Conservation (phyloP, 106 monocot genomes). For the Acorus calamus region DNA sequence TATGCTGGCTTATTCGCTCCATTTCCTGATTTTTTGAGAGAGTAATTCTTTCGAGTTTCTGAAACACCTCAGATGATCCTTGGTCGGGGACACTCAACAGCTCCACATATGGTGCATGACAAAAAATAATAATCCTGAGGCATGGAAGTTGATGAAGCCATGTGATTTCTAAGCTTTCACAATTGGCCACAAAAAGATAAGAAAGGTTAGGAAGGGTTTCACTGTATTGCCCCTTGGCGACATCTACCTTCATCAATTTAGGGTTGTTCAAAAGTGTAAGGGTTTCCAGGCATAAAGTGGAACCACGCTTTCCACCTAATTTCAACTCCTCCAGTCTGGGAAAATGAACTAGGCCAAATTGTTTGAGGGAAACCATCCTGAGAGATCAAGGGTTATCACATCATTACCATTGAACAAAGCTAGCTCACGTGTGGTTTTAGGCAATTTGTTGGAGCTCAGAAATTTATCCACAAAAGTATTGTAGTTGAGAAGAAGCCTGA, state of each 20-base stretch:
- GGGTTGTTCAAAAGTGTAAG: background rate
- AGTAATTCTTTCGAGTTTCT: background rate
- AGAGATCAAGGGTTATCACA: background rate
- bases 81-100: too few relatives aligned
- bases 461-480: background rate
- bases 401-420: too few relatives aligned
- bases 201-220: too few relatives aligned
- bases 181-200: too few relatives aligned
- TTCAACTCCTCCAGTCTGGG: background rate
- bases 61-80: background rate
- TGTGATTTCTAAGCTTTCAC: too few relatives aligned
- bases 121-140: too few relatives aligned
- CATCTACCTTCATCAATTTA: too few relatives aligned
- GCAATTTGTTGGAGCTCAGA: background rate
- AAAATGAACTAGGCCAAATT: background rate
- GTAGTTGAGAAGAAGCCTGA: too few relatives aligned
- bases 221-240: too few relatives aligned
- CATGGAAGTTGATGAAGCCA: too few relatives aligned
- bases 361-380: background rate
- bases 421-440: background rate
- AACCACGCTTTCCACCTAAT: background rate
- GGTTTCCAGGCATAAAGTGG: background rate
- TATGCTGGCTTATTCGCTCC: constrained; percentile 1
- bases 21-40: background rate
- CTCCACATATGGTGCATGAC: too few relatives aligned